These are phyloP conservation scores for Kuraishia cidri DNA, from an alignment of 805 yeast genomes.

Conservation along the genomic window DNA sequence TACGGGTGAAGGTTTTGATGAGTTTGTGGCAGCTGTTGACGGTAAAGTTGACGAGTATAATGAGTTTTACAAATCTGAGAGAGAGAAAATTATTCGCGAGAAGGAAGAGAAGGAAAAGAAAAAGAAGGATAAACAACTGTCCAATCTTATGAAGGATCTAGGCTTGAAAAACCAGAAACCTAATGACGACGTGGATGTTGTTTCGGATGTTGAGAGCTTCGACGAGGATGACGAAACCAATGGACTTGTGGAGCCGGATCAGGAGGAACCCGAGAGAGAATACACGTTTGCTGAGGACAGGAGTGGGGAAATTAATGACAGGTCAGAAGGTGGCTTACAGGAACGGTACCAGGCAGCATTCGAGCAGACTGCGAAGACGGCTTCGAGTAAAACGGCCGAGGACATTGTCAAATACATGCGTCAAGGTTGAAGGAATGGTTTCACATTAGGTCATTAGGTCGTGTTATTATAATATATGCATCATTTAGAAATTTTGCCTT, in stretches of 20 bases:
- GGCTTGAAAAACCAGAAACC: constrained; percentile 42
- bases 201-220: constrained; percentile 36
- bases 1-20: constrained; percentile 93
- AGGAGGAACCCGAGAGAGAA: constrained; percentile 41
- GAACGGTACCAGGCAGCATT: constrained; percentile 68
- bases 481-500: no score
- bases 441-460: no score
- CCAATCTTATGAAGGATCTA: constrained; percentile 76
- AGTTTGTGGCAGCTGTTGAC: constrained; percentile 77
- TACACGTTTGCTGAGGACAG: constrained; percentile 64
- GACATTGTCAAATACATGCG: constrained; percentile 58
- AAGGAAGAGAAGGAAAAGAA: constrained; percentile 69
- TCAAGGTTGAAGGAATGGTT: no score
- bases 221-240: constrained; percentile 35
- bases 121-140: constrained; percentile 48
- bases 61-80: constrained; percentile 73
- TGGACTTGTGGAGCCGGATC: constrained; percentile 40
- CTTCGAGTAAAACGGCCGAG: constrained; percentile 62
- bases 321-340: constrained; percentile 44
- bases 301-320: constrained; percentile 44
- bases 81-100: constrained; percentile 70
- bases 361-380: constrained; percentile 49
- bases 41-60: constrained; percentile 83
- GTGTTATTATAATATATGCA: no score
- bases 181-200: constrained; percentile 32